Evolutionary conservation across 2,329 filamentous ascomycete species (phyloP), one percentile per base, ranked within the genome.

Genomic region (Apiospora pterosperma): DNA sequence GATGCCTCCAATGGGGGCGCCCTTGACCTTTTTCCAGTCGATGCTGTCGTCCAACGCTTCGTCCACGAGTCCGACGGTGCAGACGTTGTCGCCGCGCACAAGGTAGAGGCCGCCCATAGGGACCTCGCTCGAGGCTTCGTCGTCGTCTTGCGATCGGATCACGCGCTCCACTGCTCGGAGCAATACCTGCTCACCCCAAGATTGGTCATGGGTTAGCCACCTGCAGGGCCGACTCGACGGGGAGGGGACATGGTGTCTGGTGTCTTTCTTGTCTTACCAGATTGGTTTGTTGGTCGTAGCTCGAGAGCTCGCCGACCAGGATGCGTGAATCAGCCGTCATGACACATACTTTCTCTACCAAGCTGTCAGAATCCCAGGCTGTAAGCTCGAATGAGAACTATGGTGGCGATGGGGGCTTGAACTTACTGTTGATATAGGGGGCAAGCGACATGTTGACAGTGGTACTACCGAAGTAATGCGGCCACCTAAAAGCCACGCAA

Each of bases 71-170:
- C 96, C 96, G 65, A 96, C 92, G 19, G 96, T 85, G 67, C 93
- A 94, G 59, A 99, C 95, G 74, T 96, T 97, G 76, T 99, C 96
- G 62, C 96, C 96, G 66, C 96, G 87, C 64, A 99, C 92, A 65
- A 99, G 85, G 76, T 97, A 98, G 6, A 98, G 80, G 1, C 96
- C 96, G 1, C 96, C 96, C 67, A 97, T 88, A 5, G 91, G 88
- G 21, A 96, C 89, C 75, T 96, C 88, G 65, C 89, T 87, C 52
- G 91, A 96, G 0, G 90, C 87, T 71, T 97, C 92, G 44, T 88
- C 85, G 74, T 97, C 93, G 74, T 97, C 94, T 52, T 87, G 85
- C 1, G 91, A 90, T 68, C 92, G 91, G 72, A 99, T 97, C 67
- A 97, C 91, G 69, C 96, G 91, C 79, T 99, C 96, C 67, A 93